A percentile compares a stretch with the other conserved stretches of the same genome.
phyloP scores from a whole-genome alignment of 2,329 filamentous ascomycete species.

The Dothideomycetidae sp. region DNA sequence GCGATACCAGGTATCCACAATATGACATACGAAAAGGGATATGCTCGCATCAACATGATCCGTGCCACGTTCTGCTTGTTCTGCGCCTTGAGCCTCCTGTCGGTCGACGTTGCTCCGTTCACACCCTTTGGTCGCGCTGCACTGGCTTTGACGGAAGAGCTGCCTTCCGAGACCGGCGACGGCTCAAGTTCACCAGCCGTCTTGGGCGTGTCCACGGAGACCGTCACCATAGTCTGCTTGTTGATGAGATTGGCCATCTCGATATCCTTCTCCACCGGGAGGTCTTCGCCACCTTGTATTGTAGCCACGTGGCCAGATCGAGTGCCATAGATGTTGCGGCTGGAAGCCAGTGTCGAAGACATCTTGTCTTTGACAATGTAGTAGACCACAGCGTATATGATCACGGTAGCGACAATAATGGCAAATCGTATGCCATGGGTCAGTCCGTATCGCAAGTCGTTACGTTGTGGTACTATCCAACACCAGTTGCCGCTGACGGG shows the following conservation, averaged over 20 bases:
- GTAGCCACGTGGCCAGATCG: neutral
- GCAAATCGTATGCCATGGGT: constrained; percentile 34
- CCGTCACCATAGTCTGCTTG: constrained; percentile 4
- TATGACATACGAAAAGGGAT: constrained; percentile 22
- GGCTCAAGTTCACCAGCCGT: too few species aligned
- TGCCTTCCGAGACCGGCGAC: too few species aligned
- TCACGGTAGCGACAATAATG: constrained; percentile 30
- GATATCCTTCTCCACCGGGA: constrained; percentile 5
- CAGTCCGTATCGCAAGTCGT: constrained; percentile 30
- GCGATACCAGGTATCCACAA: constrained; percentile 23
- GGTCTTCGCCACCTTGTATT: too few species aligned
- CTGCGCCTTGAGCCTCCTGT: too few species aligned
- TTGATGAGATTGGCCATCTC: constrained; percentile 2
- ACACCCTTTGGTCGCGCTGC: too few species aligned
- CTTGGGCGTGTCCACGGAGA: constrained; percentile 8
- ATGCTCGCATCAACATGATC: constrained; percentile 23
- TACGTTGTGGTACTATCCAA: constrained; percentile 29
- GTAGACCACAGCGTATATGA: constrained; percentile 32
- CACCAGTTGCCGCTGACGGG: constrained; percentile 36
- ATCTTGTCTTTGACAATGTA: constrained; percentile 19
- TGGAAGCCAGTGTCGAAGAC: too few species aligned
- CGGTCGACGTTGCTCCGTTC: too few species aligned
- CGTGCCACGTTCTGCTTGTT: too few species aligned
- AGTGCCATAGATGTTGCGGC: constrained; percentile 1
- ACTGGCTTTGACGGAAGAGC: constrained; percentile 2